These are phyloP conservation scores for Kuraishia ogatae DNA, from an alignment of 805 yeast genomes.

Conservation along the genomic window DNA sequence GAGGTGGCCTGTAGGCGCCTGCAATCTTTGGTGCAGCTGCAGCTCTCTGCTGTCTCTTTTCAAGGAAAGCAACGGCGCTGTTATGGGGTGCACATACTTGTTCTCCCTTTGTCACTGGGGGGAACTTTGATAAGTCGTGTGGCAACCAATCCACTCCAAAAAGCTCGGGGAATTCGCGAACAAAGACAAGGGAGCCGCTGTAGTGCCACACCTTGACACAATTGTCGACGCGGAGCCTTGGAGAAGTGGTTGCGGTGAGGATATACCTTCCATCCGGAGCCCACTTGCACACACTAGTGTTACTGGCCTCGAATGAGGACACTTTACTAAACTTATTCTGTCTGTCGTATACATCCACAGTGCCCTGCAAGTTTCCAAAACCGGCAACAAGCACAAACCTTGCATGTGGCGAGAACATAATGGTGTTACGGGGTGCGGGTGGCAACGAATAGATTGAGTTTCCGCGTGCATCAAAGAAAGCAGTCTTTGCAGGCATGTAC, in stretches of 20 bases:
- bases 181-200: conserved; percentile 70
- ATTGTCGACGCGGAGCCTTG: conserved; percentile 94
- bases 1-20: conserved; percentile 97
- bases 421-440: conserved; percentile 81
- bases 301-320: conserved; percentile 80
- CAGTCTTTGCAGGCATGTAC: conserved; percentile 93
- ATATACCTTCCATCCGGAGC: conserved; percentile 93
- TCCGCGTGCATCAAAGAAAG: conserved; percentile 92
- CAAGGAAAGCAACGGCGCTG: conserved; percentile 54
- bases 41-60: conserved; percentile 28
- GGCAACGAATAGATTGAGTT: conserved; percentile 77
- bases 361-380: conserved; percentile 95
- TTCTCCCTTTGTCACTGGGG: conserved; percentile 37
- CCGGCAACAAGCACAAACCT: conserved; percentile 90
- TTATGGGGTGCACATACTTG: conserved; percentile 62
- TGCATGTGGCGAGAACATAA: conserved; percentile 90
- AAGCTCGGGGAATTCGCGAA: conserved; percentile 75
- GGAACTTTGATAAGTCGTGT: conserved; percentile 43
- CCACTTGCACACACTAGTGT: conserved; percentile 97
- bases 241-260: conserved; percentile 94
- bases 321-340: conserved; percentile 75
- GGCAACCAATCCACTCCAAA: conserved; percentile 82
- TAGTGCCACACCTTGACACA: conserved; percentile 93
- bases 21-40: conserved; percentile 40
- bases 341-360: conserved; percentile 91